phyloP scores from a whole-genome alignment of 2,329 filamentous ascomycete genomes.

The Lasiodiplodia hormozganensis region DNA sequence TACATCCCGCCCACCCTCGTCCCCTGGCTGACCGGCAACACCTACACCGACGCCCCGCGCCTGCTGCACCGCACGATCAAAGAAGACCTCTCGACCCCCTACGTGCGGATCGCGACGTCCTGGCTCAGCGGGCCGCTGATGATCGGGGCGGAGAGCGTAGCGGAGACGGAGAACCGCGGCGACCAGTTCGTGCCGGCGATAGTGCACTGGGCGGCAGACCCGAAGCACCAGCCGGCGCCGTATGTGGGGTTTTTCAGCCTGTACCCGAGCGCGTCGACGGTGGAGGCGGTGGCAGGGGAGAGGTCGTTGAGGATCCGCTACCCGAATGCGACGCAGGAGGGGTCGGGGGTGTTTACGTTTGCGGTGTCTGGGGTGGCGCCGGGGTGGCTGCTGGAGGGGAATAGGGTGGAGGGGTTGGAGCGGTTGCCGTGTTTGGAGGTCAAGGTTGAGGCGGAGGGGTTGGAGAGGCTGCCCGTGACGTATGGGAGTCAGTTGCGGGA shows the following conservation, averaged over 20 bases:
- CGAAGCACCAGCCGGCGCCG: slow-evolving; percentile 47
- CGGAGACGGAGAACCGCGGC: slow-evolving; percentile 44
- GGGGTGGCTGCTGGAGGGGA: neutral
- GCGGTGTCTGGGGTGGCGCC: neutral
- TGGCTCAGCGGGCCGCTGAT: slow-evolving; percentile 54
- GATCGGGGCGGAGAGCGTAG: slow-evolving; percentile 50
- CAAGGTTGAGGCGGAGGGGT: slow-evolving; percentile 47
- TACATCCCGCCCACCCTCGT: neutral
- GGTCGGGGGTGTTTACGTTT: neutral
- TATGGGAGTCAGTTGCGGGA: slow-evolving; percentile 50
- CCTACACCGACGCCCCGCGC: neutral
- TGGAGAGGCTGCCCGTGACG: slow-evolving; percentile 45
- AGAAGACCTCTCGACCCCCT: slow-evolving; percentile 32
- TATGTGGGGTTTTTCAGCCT: slow-evolving; percentile 51
- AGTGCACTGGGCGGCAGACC: slow-evolving; percentile 55
- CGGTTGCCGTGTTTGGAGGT: slow-evolving; percentile 46
- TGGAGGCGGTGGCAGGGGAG: slow-evolving; percentile 48
- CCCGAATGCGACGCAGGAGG: neutral
- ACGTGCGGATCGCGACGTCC: slow-evolving; percentile 45
- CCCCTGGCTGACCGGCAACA: neutral
- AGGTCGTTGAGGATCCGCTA: neutral
- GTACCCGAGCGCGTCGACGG: slow-evolving; percentile 53
- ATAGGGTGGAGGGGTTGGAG: neutral
- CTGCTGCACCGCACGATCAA: neutral
- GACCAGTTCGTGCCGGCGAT: slow-evolving; percentile 51